Conservation (phyloP, 805 yeast genomes). For the Candida michaelii region DNA sequence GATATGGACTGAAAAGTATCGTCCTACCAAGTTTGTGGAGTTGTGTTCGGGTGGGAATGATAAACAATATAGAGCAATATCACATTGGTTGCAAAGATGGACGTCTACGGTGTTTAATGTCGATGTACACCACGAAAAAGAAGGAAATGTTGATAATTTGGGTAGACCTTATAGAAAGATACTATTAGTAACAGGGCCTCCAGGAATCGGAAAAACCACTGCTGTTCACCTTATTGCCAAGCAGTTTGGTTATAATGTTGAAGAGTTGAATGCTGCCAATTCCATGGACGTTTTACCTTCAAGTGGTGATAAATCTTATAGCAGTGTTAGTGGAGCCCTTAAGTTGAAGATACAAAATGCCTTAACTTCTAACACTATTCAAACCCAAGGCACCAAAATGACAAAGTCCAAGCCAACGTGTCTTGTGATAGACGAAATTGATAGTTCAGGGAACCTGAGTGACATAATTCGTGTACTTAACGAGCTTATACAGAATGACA, state of each 20-base stretch:
- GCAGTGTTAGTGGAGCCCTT: constrained; percentile 29
- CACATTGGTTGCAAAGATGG: constrained; percentile 45
- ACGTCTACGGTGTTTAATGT: constrained; percentile 30
- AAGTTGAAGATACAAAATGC: constrained; percentile 50
- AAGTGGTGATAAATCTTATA: constrained; percentile 11
- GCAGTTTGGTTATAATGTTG: constrained; percentile 75
- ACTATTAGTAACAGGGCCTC: constrained; percentile 82
- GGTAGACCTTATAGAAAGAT: constrained; percentile 53
- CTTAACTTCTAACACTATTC: constrained; percentile 54
- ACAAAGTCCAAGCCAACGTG: constrained; percentile 61
- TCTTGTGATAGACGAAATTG: constrained; percentile 85
- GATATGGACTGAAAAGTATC: constrained; percentile 42
- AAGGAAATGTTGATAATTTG: constrained; percentile 22
- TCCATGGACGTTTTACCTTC: constrained; percentile 36
- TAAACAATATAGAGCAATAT: constrained; percentile 34
- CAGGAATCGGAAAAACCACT: constrained; percentile 91
- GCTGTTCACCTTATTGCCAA: constrained; percentile 81
- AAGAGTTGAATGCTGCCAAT: constrained; percentile 78
- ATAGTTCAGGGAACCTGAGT: constrained; percentile 40
- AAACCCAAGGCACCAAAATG: constrained; percentile 49
- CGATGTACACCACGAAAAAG: not conserved
- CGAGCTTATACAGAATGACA: constrained; percentile 63
- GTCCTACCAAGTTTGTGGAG: constrained; percentile 34
- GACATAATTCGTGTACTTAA: constrained; percentile 48
- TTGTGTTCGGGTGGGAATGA: constrained; percentile 48